Percentiles rank a stretch among this genome's conserved stretches.
Evolutionary conservation across 345 rosid genomes (phyloP).

Genomic region (Euphorbia pulcherrima): DNA sequence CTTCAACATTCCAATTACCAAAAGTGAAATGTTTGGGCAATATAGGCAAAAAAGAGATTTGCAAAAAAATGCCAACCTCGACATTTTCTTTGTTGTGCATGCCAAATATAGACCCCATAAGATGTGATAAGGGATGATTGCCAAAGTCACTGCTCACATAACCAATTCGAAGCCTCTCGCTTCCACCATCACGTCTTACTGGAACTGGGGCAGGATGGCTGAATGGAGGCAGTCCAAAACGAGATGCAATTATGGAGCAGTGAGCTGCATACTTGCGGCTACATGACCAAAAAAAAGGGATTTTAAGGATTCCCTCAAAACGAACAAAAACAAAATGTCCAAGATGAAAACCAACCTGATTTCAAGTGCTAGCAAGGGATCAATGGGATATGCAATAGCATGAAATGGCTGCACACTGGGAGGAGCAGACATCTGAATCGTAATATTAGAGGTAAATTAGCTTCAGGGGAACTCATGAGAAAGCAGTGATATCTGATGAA

Average conservation of each 20-base stretch:
- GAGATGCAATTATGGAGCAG: conserved; percentile 82
- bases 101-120: conserved; percentile 99
- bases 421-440: conserved; percentile 70
- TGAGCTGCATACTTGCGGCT: conserved; percentile 97
- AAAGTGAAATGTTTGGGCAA: background rate
- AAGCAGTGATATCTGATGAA: background rate
- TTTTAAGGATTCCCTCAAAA: background rate
- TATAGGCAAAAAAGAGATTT: background rate
- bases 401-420: conserved; percentile 99
- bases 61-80: conserved; percentile 56
- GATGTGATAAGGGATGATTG: conserved; percentile 95
- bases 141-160: conserved; percentile 98
- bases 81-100: conserved; percentile 84
- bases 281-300: conserved; percentile 25
- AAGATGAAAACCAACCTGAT: conserved; percentile 55
- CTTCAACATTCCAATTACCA: conserved; percentile 14
- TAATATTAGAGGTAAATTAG: conserved; percentile 2
- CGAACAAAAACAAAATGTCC: background rate
- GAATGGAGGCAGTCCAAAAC: conserved; percentile 73
- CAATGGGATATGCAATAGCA: conserved; percentile 97
- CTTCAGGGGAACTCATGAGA: background rate
- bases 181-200: conserved; percentile 56
- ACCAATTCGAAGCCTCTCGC: conserved; percentile 77
- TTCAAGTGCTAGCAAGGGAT: conserved; percentile 90
- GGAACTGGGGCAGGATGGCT: conserved; percentile 62